Evolutionary conservation across 2,329 filamentous ascomycete species (phyloP).

Genomic region (Stagonosporopsis vannaccii): DNA sequence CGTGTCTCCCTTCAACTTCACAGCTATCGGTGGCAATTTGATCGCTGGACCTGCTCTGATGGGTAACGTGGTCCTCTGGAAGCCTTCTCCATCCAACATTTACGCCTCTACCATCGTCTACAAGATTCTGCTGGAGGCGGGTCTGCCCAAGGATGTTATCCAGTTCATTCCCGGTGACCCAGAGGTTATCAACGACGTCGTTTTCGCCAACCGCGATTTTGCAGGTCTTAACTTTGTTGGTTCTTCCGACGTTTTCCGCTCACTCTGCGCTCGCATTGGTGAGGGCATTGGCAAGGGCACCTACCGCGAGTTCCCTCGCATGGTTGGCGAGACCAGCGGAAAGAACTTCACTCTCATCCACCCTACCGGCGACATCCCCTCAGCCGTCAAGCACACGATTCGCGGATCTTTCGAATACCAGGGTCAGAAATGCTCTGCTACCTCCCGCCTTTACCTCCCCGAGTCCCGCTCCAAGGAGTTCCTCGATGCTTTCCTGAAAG

Average conservation of each 20-base stretch:
- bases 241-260: conserved; percentile 87
- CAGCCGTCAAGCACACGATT: conserved; percentile 80
- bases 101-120: conserved; percentile 87
- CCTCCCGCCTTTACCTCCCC: conserved; percentile 78
- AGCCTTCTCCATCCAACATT: conserved; percentile 85
- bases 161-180: conserved; percentile 92
- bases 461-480: conserved; percentile 75
- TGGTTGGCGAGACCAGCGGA: conserved; percentile 87
- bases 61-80: conserved; percentile 95
- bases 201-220: conserved; percentile 78
- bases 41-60: conserved; percentile 81
- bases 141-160: conserved; percentile 84
- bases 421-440: conserved; percentile 88
- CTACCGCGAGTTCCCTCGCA: conserved; percentile 82
- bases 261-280: conserved; percentile 84
- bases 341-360: conserved; percentile 92
- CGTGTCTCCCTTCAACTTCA: conserved; percentile 94
- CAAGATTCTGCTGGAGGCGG: conserved; percentile 89
- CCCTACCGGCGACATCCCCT: conserved; percentile 74
- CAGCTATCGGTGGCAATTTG: conserved; percentile 88
- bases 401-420: conserved; percentile 88
- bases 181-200: conserved; percentile 77
- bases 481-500: conserved; percentile 67
- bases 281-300: conserved; percentile 78
- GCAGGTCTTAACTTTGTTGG: conserved; percentile 93